A percentile compares a stretch with the other conserved stretches of the same genome.
These are phyloP conservation scores for Proliferodiscus dingleyae DNA, from an alignment of 2,329 filamentous ascomycete species.

Conservation along the genomic window DNA sequence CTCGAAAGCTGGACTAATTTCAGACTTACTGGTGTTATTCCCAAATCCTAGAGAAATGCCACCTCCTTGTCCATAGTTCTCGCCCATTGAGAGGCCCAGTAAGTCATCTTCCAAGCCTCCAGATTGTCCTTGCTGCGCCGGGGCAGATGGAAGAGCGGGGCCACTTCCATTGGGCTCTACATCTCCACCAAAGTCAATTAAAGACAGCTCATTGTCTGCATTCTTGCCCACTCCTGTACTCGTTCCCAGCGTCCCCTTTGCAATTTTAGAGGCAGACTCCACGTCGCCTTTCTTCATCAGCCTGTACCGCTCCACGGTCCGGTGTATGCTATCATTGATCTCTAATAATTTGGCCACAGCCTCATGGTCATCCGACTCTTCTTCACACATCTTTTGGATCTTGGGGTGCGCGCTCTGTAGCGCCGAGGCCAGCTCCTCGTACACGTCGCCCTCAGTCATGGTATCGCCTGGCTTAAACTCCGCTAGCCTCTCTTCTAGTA, in stretches of 20 bases:
- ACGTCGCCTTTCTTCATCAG: constrained; percentile 93
- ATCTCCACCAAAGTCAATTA: constrained; percentile 83
- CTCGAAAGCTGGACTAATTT: not conserved
- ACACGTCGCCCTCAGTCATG: constrained; percentile 64
- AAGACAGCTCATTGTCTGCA: constrained; percentile 71
- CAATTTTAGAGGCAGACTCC: constrained; percentile 76
- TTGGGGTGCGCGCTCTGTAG: constrained; percentile 94
- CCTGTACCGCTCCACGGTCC: constrained; percentile 92
- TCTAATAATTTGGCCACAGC: constrained; percentile 92
- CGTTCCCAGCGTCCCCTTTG: constrained; percentile 70
- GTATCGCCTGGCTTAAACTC: constrained; percentile 76
- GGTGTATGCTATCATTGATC: constrained; percentile 98
- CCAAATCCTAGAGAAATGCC: constrained; percentile 80
- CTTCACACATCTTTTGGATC: constrained; percentile 99
- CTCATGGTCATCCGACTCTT: constrained; percentile 94
- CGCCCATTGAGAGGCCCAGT: constrained; percentile 75
- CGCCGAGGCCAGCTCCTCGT: constrained; percentile 80
- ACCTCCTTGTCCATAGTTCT: constrained; percentile 66
- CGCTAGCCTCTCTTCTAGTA: constrained; percentile 89
- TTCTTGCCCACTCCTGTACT: constrained; percentile 62
- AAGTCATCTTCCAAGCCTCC: constrained; percentile 83
- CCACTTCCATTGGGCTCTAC: constrained; percentile 52
- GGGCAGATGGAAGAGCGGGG: constrained; percentile 35
- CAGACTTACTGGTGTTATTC: constrained; percentile 58
- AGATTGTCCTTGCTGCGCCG: constrained; percentile 41